These are phyloP conservation scores for Aspergillus viridinutans DNA, from an alignment of 2,329 filamentous ascomycete genomes.

Conservation along the genomic window DNA sequence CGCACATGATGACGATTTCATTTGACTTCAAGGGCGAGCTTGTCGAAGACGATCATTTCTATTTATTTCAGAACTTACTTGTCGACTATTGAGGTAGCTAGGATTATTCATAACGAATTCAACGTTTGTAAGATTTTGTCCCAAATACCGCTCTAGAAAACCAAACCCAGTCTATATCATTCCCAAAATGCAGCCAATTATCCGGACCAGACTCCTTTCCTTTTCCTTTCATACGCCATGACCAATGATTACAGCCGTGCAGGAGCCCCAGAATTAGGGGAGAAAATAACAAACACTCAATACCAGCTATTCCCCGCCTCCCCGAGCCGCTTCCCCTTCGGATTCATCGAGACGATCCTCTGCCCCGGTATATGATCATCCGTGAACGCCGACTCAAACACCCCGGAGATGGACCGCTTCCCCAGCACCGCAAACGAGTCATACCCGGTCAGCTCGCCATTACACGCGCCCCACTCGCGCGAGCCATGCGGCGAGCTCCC, in stretches of 20 bases:
- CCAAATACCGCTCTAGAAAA: neutral
- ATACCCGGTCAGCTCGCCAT: conserved; percentile 43
- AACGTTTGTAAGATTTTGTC: too few relatives aligned
- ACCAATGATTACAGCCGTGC: neutral
- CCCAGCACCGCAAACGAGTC: conserved; percentile 54
- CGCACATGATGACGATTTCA: neutral
- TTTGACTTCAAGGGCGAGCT: neutral
- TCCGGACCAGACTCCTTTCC: neutral
- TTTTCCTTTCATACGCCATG: neutral
- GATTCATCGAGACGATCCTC: conserved; percentile 56
- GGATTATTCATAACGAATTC: neutral
- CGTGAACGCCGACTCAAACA: conserved; percentile 55
- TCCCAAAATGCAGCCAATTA: neutral
- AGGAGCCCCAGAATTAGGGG: neutral
- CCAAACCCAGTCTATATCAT: neutral
- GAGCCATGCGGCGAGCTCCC: conserved; percentile 45
- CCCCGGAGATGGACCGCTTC: conserved; percentile 53
- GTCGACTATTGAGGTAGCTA: neutral
- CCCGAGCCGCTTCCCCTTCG: conserved; percentile 49
- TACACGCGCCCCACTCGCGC: conserved; percentile 55
- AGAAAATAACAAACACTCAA: conserved; percentile 27
- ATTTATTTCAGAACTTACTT: neutral
- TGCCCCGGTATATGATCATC: conserved; percentile 54
- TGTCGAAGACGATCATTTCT: neutral
- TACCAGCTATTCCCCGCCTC: conserved; percentile 59